These are phyloP conservation scores for Balamuthia mandrillaris DNA, from an alignment of 208 protist genomes.

Conservation along the genomic window DNA sequence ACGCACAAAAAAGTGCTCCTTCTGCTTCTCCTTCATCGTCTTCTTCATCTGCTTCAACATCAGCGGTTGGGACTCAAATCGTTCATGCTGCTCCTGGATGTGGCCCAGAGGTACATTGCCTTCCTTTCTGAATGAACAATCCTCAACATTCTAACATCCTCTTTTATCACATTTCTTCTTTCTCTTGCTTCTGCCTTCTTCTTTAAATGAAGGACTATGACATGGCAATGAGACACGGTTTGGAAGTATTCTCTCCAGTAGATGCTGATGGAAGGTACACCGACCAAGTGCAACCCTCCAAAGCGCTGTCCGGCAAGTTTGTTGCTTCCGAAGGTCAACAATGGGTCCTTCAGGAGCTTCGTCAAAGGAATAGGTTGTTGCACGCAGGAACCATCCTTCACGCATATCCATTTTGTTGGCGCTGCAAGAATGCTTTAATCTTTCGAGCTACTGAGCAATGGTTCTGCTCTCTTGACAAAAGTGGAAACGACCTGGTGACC, in stretches of 20 bases:
- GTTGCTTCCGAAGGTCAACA: background rate
- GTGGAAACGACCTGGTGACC: background rate
- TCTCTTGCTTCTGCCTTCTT: background rate
- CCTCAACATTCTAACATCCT: too few relatives aligned
- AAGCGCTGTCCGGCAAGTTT: background rate
- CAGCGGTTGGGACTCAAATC: background rate
- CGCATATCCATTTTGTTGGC: background rate
- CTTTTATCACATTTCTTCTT: background rate
- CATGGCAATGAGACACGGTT: background rate
- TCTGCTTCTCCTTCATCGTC: background rate
- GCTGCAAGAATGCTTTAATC: background rate
- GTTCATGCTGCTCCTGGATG: background rate
- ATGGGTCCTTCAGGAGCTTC: background rate
- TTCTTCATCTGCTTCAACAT: background rate
- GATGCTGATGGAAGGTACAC: background rate
- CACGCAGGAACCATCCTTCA: background rate
- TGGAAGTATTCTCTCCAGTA: background rate
- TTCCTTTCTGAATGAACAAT: too few relatives aligned
- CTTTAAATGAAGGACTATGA: background rate
- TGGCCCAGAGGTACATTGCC: background rate
- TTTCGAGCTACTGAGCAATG: background rate
- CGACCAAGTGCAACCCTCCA: background rate
- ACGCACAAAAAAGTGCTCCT: background rate
- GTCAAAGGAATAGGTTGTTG: background rate
- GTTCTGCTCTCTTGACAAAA: constrained; percentile 14